These are phyloP conservation scores for Rhizopogon vulgaris DNA, from an alignment of 768 basidiomycete species.

Conservation along the genomic window DNA sequence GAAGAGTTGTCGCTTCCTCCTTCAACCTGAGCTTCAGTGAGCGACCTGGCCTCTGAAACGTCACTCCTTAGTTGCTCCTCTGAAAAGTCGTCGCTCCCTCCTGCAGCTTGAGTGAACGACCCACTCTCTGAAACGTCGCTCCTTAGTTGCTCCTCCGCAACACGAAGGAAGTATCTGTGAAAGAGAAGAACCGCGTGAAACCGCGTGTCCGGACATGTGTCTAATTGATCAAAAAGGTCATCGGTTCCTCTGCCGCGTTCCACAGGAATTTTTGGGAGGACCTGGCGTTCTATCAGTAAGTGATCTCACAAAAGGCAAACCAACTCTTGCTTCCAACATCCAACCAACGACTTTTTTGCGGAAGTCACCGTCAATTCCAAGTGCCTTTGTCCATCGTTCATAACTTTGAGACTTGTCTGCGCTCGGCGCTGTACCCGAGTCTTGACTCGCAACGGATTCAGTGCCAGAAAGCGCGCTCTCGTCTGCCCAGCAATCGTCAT, in stretches of 20 bases:
- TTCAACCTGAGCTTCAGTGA: neutral
- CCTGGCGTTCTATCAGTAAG: neutral
- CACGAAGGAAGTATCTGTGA: constrained; percentile 44
- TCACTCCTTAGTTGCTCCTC: neutral
- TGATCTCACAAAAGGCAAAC: neutral
- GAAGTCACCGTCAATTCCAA: constrained; percentile 29
- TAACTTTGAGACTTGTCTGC: neutral
- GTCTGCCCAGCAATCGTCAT: constrained; percentile 14
- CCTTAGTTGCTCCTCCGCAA: constrained; percentile 13
- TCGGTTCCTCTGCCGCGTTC: neutral
- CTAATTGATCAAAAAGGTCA: constrained; percentile 46
- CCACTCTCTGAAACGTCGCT: neutral
- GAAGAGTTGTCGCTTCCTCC: neutral
- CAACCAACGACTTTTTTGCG: constrained; percentile 34
- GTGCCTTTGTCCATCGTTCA: constrained; percentile 11
- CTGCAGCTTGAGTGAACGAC: neutral
- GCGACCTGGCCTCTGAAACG: neutral
- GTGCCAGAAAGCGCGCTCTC: constrained; percentile 6
- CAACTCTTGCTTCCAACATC: constrained; percentile 36
- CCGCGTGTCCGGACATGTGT: constrained; percentile 48
- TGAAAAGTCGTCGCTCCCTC: too few relatives aligned
- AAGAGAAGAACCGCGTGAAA: constrained; percentile 64
- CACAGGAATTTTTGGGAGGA: neutral
- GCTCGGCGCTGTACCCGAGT: neutral
- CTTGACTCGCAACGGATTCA: constrained; percentile 17